Percentiles rank a stretch among this genome's conserved stretches.
phyloP scores from a whole-genome alignment of 805 yeast genomes.

The Saccharomycopsis fodiens region DNA sequence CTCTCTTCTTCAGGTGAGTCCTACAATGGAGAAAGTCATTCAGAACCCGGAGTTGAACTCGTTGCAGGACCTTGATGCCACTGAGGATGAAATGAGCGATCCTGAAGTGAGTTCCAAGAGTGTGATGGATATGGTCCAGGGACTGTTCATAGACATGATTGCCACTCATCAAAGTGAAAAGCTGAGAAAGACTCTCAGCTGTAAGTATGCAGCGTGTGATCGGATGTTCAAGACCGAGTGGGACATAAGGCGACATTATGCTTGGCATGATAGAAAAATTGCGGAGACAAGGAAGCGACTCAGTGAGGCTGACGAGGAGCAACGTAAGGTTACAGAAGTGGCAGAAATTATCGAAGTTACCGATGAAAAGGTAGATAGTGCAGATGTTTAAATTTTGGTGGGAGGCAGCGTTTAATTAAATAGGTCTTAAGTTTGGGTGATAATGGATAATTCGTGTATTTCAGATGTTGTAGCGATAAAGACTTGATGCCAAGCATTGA shows the following conservation, averaged over 20 bases:
- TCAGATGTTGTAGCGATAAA: no score
- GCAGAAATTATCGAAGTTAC: no score
- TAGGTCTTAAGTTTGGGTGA: not conserved
- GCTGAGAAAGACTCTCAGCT: slow-evolving; percentile 26
- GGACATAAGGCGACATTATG: slow-evolving; percentile 39
- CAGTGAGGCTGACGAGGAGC: not conserved
- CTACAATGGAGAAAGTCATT: not conserved
- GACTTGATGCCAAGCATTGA: no score
- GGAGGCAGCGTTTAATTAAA: not conserved
- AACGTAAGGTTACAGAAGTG: not conserved
- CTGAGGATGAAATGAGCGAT: not conserved
- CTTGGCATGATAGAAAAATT: slow-evolving; percentile 34
- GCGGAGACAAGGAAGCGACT: not conserved
- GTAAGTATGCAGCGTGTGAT: slow-evolving; percentile 36
- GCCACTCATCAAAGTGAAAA: slow-evolving; percentile 4
- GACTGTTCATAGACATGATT: slow-evolving; percentile 7
- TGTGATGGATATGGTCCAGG: not conserved
- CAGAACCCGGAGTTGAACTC: not conserved
- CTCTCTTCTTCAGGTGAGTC: not conserved
- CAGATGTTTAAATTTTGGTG: not conserved
- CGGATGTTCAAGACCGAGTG: slow-evolving; percentile 34
- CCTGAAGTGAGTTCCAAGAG: not conserved
- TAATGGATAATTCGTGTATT: no score
- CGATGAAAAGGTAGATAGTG: not conserved
- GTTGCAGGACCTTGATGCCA: not conserved